Evolutionary conservation across 306 rosid genomes (phyloP), one percentile per base, ranked within the genome.

Genomic region (Myrica gale): DNA sequence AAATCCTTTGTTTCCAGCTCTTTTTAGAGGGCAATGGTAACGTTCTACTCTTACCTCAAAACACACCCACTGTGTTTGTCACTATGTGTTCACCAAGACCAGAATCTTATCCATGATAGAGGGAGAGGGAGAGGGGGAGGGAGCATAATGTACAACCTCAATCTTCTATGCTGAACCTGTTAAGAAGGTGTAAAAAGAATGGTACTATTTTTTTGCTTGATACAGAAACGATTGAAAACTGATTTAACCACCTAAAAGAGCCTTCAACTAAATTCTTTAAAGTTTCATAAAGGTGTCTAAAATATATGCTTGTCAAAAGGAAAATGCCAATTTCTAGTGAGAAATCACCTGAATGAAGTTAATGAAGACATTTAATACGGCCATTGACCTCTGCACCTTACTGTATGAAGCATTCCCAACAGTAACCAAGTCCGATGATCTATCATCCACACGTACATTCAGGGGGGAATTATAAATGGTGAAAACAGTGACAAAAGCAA

Each of bases 301-400:
- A 50, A 60, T 41, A 66, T 43, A 26, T 17, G 15, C 51, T 17
- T 44, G 39, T 43, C 20, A 48, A 66, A 53, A 73, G 17, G 41
- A 20, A 12, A 47, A 57, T 21, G 58, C 63, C 74, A 47, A 77
- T 26, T 13, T n/a, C 76, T 23, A 17, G 63, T 44, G 43, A 71
- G 72, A 60, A 45, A 50, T 45, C 13, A 48, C 98, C 97, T 89
- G 88, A 84, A 92, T 89, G 85, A 95, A 95, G 82, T 85, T 84
- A 68, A 95, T 68, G 77, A 90, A 92, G 81, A 84, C 87, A 76
- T 87, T 83, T 82, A 95, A 83, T 69, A 90, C 74, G 53, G 97
- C 96, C 93, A 92, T 81, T 48, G 93, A 95, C 81, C 93, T 90
- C 80, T 80, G 88, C 76, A 83, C 81, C 84, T 90, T 95, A 87